These are phyloP conservation scores for Striga asiatica DNA, from an alignment of 257 asterid genomes.

Conservation along the genomic window DNA sequence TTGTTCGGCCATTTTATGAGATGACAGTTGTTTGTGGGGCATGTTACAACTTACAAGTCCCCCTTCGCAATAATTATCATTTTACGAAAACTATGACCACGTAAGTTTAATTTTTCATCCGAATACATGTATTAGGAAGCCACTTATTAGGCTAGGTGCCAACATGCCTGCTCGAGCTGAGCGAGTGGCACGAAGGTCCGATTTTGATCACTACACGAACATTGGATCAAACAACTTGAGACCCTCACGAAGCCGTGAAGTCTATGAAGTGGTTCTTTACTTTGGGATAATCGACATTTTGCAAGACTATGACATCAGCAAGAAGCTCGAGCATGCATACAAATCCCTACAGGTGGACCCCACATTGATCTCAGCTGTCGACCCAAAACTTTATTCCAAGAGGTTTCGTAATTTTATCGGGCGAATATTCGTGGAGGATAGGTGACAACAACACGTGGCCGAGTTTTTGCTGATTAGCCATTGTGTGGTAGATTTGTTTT, in stretches of 20 bases:
- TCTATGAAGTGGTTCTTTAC: constrained; percentile 68
- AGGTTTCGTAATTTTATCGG: too few relatives aligned
- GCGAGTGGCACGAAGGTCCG: constrained; percentile 65
- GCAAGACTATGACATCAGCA: constrained; percentile 77
- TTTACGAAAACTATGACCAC: too few relatives aligned
- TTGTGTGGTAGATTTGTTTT: constrained; percentile 14
- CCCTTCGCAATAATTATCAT: too few relatives aligned
- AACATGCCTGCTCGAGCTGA: constrained; percentile 98
- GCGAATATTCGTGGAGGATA: too few relatives aligned
- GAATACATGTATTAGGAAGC: too few relatives aligned
- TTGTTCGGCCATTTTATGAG: constrained; percentile 19
- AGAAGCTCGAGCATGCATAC: too few relatives aligned
- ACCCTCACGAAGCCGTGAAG: too few relatives aligned
- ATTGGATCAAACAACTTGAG: constrained; percentile 37
- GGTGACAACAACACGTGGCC: too few relatives aligned
- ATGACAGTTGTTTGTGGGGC: too few relatives aligned
- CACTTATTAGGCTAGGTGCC: constrained; percentile 71
- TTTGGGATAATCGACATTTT: constrained; percentile 83
- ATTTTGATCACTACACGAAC: constrained; percentile 50
- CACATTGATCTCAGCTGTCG: too few relatives aligned
- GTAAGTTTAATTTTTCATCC: constrained; percentile 8
- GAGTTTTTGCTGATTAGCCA: constrained; percentile 20
- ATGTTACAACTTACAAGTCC: constrained; percentile 12
- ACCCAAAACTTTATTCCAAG: too few relatives aligned
- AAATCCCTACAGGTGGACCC: too few relatives aligned